phyloP scores from a whole-genome alignment of 2,329 filamentous ascomycete genomes.

The Lecanicillium sp. region DNA sequence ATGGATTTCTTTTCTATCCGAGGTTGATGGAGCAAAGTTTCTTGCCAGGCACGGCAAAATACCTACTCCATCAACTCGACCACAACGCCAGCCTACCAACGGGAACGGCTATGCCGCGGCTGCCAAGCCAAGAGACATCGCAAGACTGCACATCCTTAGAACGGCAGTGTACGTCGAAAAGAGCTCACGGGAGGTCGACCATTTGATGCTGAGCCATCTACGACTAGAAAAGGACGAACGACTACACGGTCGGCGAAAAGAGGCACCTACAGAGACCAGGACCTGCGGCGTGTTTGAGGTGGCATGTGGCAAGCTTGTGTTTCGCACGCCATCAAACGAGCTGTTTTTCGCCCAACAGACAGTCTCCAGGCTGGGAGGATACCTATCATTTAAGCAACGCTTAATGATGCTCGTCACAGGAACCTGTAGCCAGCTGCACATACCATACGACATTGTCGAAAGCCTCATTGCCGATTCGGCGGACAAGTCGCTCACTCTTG shows the following conservation, averaged over 20 bases:
- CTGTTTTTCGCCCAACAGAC: slow-evolving; percentile 38
- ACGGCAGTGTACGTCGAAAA: slow-evolving; percentile 18
- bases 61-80: slow-evolving; percentile 6
- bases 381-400: slow-evolving; percentile 34
- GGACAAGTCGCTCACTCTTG: slow-evolving; percentile 36
- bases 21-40: slow-evolving; percentile 33
- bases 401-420: slow-evolving; percentile 31
- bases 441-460: slow-evolving; percentile 40
- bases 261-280: no score
- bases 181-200: slow-evolving; percentile 26
- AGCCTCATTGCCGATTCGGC: slow-evolving; percentile 32
- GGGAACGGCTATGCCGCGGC: neutral
- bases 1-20: slow-evolving; percentile 34
- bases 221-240: slow-evolving; percentile 14
- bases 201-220: slow-evolving; percentile 18
- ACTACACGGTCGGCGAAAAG: neutral
- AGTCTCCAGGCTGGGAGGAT: slow-evolving; percentile 23
- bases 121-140: slow-evolving; percentile 13
- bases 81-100: neutral
- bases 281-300: no score
- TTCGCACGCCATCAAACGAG: neutral
- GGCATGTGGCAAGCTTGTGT: slow-evolving; percentile 41
- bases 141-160: slow-evolving; percentile 23
- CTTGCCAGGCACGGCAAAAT: slow-evolving; percentile 27
- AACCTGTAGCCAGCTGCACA: slow-evolving; percentile 29